Evolutionary conservation across 2,329 filamentous ascomycete species (phyloP).

Genomic region (Aureobasidium leucospermi): DNA sequence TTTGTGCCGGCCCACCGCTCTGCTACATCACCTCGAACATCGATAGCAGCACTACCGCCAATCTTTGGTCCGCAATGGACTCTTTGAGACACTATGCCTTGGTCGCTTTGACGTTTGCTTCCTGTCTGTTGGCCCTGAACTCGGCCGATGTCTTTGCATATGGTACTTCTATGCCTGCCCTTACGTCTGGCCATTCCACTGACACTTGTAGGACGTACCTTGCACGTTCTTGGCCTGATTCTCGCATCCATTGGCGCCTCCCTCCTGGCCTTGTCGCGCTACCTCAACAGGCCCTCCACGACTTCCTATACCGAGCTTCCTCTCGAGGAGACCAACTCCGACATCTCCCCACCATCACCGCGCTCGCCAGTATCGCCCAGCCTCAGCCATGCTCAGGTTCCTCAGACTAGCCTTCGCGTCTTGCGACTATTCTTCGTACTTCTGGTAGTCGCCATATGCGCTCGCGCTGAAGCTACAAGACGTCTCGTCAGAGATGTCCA

Average conservation of each 20-base stretch:
- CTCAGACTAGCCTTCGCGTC: conserved; percentile 21
- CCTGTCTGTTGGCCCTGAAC: conserved; percentile 20
- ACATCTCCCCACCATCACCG: not conserved
- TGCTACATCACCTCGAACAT: not conserved
- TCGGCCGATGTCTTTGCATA: conserved; percentile 3
- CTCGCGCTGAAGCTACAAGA: conserved; percentile 33
- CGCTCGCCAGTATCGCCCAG: not conserved
- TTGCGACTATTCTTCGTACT: conserved; percentile 23
- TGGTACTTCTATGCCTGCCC: not conserved
- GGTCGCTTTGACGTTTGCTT: conserved; percentile 25
- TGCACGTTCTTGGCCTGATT: conserved; percentile 36
- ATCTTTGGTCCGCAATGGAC: not conserved
- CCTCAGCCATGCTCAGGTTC: conserved; percentile 17
- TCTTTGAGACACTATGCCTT: conserved; percentile 1
- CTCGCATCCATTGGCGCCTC: conserved; percentile 34
- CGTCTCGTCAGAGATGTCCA: conserved; percentile 35
- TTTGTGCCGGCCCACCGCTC: not conserved
- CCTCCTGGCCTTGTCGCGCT: conserved; percentile 32
- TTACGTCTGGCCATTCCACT: not conserved
- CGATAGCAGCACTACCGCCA: not conserved
- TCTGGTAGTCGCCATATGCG: conserved; percentile 25
- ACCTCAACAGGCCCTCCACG: conserved; percentile 16
- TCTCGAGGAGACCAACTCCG: conserved; percentile 20
- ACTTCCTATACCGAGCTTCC: conserved; percentile 24
- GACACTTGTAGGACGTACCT: conserved; percentile 22